phyloP scores from a whole-genome alignment of 169 alveolate species.

The Plasmodium gallinaceum region DNA sequence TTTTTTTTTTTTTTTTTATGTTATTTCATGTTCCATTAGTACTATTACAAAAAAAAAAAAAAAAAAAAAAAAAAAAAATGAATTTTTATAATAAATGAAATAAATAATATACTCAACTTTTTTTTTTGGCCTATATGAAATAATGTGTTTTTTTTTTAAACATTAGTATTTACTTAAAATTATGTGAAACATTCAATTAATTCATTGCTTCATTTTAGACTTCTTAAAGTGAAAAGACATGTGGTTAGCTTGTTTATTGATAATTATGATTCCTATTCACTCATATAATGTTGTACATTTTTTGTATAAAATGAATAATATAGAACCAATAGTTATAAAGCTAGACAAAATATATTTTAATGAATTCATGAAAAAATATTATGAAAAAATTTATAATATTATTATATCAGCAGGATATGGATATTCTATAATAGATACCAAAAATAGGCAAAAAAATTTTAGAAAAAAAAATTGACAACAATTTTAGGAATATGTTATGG shows the following conservation, averaged over 20 bases:
- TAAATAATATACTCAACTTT: no score
- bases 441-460: constrained; percentile 17
- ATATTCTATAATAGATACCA: constrained; percentile 9
- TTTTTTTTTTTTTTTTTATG: no score
- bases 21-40: no score
- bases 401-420: constrained; percentile 68
- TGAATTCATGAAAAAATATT: constrained; percentile 22
- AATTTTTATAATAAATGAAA: no score
- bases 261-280: constrained; percentile 49
- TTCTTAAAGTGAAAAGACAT: background rate
- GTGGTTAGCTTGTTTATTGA: constrained; percentile 46
- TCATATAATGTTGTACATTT: constrained; percentile 48
- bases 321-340: constrained; percentile 24
- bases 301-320: constrained; percentile 25
- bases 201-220: no score
- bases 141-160: no score
- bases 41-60: no score
- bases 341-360: constrained; percentile 32
- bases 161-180: no score
- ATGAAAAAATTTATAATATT: constrained; percentile 35
- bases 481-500: constrained; percentile 62
- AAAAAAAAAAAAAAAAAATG: no score
- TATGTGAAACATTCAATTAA: no score
- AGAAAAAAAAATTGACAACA: constrained; percentile 21
- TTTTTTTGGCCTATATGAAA: no score